Conservation (phyloP, 331 rosid genomes). For the Acacia concinna region DNA sequence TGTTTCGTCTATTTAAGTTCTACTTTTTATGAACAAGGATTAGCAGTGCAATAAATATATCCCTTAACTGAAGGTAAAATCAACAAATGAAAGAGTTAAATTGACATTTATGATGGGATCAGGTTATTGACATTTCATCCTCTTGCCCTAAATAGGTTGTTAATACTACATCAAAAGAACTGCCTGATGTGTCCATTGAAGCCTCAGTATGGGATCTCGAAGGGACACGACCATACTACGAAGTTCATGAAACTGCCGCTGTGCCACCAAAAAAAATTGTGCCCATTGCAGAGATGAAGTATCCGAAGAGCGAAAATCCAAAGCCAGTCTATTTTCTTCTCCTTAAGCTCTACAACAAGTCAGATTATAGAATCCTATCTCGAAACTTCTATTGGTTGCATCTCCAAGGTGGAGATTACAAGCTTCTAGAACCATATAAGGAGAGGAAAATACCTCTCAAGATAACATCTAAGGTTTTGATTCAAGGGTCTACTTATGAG, state of each 20-base stretch:
- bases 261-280: slow-evolving; percentile 61
- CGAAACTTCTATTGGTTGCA: slow-evolving; percentile 94
- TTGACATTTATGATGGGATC: slow-evolving; percentile 7
- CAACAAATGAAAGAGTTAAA: neutral
- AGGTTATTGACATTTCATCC: slow-evolving; percentile 31
- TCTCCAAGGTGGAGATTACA: slow-evolving; percentile 81
- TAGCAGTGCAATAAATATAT: neutral
- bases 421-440: slow-evolving; percentile 69
- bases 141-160: slow-evolving; percentile 63
- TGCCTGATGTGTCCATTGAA: slow-evolving; percentile 72
- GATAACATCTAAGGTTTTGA: slow-evolving; percentile 56
- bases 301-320: slow-evolving; percentile 71
- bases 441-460: slow-evolving; percentile 67
- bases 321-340: slow-evolving; percentile 86
- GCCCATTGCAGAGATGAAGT: slow-evolving; percentile 67
- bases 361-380: slow-evolving; percentile 60
- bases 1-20: slow-evolving; percentile 15
- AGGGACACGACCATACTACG: slow-evolving; percentile 70
- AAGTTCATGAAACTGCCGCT: slow-evolving; percentile 52
- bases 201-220: slow-evolving; percentile 92
- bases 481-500: slow-evolving; percentile 57
- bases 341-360: slow-evolving; percentile 67
- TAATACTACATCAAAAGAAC: slow-evolving; percentile 69
- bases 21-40: neutral
- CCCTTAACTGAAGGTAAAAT: neutral